A percentile compares a stretch with the other conserved stretches of the same genome.
phyloP scores from a whole-genome alignment of 768 basidiomycete genomes.

The Galerina sulciceps region DNA sequence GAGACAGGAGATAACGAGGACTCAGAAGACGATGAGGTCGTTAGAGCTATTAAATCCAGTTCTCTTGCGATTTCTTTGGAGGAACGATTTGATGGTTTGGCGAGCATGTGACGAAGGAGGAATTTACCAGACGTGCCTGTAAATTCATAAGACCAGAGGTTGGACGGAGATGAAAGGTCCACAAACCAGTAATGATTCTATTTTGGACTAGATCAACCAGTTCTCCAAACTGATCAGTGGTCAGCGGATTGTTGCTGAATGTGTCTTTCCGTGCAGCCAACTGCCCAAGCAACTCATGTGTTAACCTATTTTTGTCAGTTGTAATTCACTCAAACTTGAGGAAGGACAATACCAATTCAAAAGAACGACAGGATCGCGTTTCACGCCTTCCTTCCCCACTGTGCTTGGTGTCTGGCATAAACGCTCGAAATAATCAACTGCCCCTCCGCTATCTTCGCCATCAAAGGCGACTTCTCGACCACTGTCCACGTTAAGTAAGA shows the following conservation, averaged over 20 bases:
- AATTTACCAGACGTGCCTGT: constrained; percentile 80
- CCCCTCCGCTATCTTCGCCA: constrained; percentile 52
- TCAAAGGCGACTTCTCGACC: constrained; percentile 67
- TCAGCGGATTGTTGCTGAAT: constrained; percentile 62
- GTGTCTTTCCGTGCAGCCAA: constrained; percentile 60
- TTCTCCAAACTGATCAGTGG: constrained; percentile 68
- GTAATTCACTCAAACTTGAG: background rate
- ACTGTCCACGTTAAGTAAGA: constrained; percentile 75
- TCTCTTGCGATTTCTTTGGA: constrained; percentile 49
- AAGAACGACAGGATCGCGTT: constrained; percentile 68
- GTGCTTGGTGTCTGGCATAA: constrained; percentile 45
- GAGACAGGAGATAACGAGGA: constrained; percentile 8
- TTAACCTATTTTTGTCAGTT: constrained; percentile 61
- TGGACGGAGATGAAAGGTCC: background rate
- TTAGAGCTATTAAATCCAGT: constrained; percentile 50
- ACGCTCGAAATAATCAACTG: constrained; percentile 82
- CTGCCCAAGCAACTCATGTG: constrained; percentile 85
- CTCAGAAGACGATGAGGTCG: constrained; percentile 16
- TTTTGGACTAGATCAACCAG: constrained; percentile 76
- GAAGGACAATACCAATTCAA: constrained; percentile 80
- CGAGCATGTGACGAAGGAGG: constrained; percentile 74
- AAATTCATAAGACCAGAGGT: background rate
- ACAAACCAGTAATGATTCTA: constrained; percentile 70
- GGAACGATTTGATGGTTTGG: constrained; percentile 40
- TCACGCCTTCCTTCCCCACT: constrained; percentile 10